A percentile compares a stretch with the other conserved stretches of the same genome.
Conservation (phyloP, 371 early-diverging fungal genomes). For the Zopfochytrium polystomum region DNA sequence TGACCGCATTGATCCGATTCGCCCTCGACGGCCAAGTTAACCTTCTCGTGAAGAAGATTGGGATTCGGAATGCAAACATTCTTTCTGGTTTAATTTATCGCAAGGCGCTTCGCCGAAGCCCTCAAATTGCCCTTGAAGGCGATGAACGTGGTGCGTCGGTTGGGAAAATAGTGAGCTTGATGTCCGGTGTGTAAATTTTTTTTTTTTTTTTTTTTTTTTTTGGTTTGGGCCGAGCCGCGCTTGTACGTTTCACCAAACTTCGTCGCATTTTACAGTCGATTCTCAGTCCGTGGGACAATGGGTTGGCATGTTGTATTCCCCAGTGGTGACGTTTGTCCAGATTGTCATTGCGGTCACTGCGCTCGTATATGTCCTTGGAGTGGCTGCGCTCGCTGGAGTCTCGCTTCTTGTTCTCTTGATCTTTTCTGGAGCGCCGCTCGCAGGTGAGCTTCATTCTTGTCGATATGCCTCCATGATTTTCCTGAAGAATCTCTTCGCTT, state of each 20-base stretch:
- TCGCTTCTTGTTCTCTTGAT: constrained; percentile 32
- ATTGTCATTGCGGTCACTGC: constrained; percentile 26
- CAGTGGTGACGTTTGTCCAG: constrained; percentile 23
- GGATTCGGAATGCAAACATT: constrained; percentile 31
- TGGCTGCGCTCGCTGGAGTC: constrained; percentile 40
- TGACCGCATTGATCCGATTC: constrained; percentile 11
- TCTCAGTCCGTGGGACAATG: constrained; percentile 14
- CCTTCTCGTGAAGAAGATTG: constrained; percentile 28
- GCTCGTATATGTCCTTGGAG: constrained; percentile 34
- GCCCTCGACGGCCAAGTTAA: constrained; percentile 38
- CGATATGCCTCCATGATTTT: too few species aligned
- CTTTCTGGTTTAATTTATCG: constrained; percentile 36
- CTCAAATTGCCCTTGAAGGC: background rate
- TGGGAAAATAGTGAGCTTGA: too few species aligned
- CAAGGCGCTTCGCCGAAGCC: constrained; percentile 29
- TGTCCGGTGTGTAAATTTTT: constrained; percentile 28
- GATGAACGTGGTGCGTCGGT: constrained; percentile 32
- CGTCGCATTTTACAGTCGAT: constrained; percentile 12
- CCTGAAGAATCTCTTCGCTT: too few species aligned
- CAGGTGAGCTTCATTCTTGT: too few species aligned
- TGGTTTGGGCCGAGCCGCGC: too few species aligned
- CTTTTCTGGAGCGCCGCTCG: constrained; percentile 27
- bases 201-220: background rate
- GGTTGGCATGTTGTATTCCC: constrained; percentile 13
- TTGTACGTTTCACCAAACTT: background rate